Conservation (phyloP, 257 asterid species). For the Buddleja alternifolia region DNA sequence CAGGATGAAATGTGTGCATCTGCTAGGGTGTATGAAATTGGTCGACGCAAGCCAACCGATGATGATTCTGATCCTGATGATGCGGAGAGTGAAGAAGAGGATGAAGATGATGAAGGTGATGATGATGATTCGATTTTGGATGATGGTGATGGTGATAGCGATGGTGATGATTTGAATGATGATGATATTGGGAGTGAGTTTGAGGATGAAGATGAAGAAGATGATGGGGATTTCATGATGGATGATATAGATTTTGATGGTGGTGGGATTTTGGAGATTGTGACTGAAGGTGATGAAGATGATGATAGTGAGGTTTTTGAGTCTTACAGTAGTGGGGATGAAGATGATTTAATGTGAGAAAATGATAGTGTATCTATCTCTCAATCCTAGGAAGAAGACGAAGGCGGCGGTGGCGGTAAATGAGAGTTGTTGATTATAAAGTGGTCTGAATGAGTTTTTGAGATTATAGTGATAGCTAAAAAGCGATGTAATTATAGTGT, state of each 20-base stretch:
- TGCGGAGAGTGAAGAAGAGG: constrained; percentile 88
- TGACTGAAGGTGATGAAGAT: constrained; percentile 71
- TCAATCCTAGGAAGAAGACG: background rate
- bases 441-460: background rate
- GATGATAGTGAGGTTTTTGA: constrained; percentile 74
- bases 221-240: constrained; percentile 73
- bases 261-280: constrained; percentile 70
- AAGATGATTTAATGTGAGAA: constrained; percentile 51
- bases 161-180: constrained; percentile 70
- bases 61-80: constrained; percentile 99
- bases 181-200: constrained; percentile 65
- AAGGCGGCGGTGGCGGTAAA: too few relatives aligned
- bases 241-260: constrained; percentile 63
- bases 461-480: background rate
- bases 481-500: constrained; percentile 39
- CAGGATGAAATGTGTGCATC: constrained; percentile 96
- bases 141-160: constrained; percentile 73
- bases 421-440: too few relatives aligned
- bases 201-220: constrained; percentile 84
- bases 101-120: constrained; percentile 79
- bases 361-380: constrained; percentile 18
- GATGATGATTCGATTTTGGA: constrained; percentile 67
- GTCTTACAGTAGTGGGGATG: constrained; percentile 75
- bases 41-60: constrained; percentile 87
- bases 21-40: constrained; percentile 90